These are phyloP conservation scores for Phytophthora citricola DNA, from an alignment of 352 stramenopile genomes.

Conservation along the genomic window DNA sequence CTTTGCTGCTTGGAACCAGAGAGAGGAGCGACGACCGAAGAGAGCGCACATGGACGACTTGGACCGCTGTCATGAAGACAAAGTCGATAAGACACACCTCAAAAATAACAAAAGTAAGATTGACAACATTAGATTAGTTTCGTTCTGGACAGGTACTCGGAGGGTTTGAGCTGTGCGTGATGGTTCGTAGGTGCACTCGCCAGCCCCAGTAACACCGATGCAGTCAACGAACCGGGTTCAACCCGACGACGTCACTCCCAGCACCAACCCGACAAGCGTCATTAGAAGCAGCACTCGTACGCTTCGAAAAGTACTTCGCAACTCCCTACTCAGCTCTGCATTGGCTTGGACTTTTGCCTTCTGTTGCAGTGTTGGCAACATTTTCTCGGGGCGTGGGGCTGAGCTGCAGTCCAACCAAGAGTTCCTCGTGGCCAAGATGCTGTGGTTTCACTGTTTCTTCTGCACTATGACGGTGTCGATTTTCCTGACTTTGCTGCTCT, in stretches of 20 bases:
- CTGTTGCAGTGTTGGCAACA: conserved; percentile 12
- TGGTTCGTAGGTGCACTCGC: too few relatives aligned
- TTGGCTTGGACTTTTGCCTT: conserved; percentile 23
- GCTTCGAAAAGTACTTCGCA: conserved; percentile 27
- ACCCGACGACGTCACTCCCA: neutral
- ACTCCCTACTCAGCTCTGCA: conserved; percentile 25
- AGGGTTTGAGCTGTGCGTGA: too few relatives aligned
- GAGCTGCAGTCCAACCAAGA: conserved; percentile 13
- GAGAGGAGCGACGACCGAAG: neutral
- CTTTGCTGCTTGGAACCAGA: conserved; percentile 3
- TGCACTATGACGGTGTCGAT: conserved; percentile 15
- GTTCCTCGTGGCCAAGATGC: conserved; percentile 28
- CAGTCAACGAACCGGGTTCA: neutral
- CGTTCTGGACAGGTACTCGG: too few relatives aligned
- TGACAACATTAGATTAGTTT: too few relatives aligned
- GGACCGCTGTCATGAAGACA: too few relatives aligned
- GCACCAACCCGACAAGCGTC: conserved; percentile 4
- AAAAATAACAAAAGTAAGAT: too few relatives aligned
- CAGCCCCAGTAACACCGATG: too few relatives aligned
- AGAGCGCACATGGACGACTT: too few relatives aligned
- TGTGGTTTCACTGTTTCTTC: conserved; percentile 34
- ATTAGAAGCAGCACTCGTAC: conserved; percentile 4
- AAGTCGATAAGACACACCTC: too few relatives aligned
- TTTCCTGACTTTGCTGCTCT: conserved; percentile 23
- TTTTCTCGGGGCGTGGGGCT: conserved; percentile 12